phyloP scores from a whole-genome alignment of 140 eudicot species.

The Ambrosia hybrid region DNA sequence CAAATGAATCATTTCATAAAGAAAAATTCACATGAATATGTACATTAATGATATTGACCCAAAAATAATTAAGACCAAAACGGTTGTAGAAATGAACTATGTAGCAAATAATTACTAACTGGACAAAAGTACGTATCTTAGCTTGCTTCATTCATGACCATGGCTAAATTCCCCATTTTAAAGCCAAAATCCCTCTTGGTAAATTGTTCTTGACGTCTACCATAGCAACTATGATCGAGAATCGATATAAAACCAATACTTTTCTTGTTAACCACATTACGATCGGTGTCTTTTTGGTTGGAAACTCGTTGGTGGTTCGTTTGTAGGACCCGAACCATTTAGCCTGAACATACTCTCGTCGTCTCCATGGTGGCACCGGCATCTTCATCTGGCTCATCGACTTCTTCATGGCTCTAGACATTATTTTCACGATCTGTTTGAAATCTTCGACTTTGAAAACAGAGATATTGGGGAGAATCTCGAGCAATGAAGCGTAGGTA shows the following conservation, averaged over 20 bases:
- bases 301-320: slow-evolving; percentile 36
- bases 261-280: slow-evolving; percentile 12
- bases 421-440: slow-evolving; percentile 34
- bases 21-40: neutral
- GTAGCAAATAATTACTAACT: neutral
- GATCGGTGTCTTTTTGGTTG: neutral
- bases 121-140: neutral
- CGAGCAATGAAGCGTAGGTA: slow-evolving; percentile 28
- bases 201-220: slow-evolving; percentile 23
- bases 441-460: slow-evolving; percentile 28
- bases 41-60: neutral
- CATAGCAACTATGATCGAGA: neutral
- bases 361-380: slow-evolving; percentile 49
- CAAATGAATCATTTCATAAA: too few species aligned
- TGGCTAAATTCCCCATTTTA: slow-evolving; percentile 46
- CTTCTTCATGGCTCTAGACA: slow-evolving; percentile 35
- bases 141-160: slow-evolving; percentile 31
- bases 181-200: slow-evolving; percentile 23
- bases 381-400: slow-evolving; percentile 30
- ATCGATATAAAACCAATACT: slow-evolving; percentile 30
- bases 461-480: slow-evolving; percentile 26
- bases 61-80: neutral
- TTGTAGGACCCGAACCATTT: slow-evolving; percentile 52
- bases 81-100: neutral
- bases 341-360: slow-evolving; percentile 32